Base-by-base conservation (phyloP, 225 moss, liverwort and hornwort species). In the Polytrichum formosum region DNA sequence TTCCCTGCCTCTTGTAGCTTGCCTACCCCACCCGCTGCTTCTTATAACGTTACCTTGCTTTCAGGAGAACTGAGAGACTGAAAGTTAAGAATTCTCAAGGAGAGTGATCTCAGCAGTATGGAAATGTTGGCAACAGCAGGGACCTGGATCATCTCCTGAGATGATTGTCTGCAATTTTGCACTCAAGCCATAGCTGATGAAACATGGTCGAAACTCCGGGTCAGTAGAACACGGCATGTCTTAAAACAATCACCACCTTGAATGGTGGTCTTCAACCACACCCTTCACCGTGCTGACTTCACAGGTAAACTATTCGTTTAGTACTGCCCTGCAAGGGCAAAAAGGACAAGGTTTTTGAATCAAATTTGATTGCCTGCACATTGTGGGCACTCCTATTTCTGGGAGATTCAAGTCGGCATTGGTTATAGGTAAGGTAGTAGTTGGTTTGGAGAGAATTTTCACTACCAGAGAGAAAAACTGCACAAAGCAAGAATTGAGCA, bases 371-470 rank as follows among this genome's bases (percentile, higher is more conserved):
- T 74, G 67, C 74, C 82, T 80, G 79, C 85, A 82, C 85, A 85
- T 85, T 82, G 85, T 77, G 77, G 85, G 64, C 79, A 79, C 67
- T 77, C 72, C 73, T 63, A 28, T 79, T 79, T 54, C 26, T 17
- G 13, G 31, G 22, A 6, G 22, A 73, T 69, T 81, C 65, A 66
- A 72, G 61, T 78, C 59, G 62, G 69, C 68, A 82, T 61, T 68
- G 75, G 75, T 70, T 62, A 74, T 77, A 66, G 30, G 74, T 67
- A 74, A 73, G 67, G 54, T 70, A 30, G 55, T 67, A 66, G 67
- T 46, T 64, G 75, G 70, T 79, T 71, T 67, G 26, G 60, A 61
- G 53, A 21, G 53, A 53, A n/a, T 8, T 67, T 35, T 26, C 9
- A 72, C 54, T 79, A 76, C 56, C 73, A 75, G 71, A 68, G 69